These are phyloP conservation scores for Calonectria naviculata DNA, from an alignment of 2,329 filamentous ascomycete genomes.

Conservation along the genomic window DNA sequence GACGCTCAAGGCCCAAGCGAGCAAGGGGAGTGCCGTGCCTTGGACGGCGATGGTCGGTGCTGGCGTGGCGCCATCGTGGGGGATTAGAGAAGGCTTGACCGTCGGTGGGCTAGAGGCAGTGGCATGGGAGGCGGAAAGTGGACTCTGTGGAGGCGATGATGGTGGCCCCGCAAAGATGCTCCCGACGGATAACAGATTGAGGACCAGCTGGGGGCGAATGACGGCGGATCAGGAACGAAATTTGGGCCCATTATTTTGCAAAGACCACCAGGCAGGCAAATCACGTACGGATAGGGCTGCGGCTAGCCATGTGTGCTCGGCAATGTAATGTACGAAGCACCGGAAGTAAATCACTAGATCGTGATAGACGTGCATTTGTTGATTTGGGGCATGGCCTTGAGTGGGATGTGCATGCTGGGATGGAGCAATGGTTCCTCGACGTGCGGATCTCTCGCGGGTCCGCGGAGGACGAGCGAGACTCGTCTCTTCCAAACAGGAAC, in stretches of 20 bases:
- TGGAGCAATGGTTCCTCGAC: neutral
- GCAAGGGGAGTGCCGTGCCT: neutral
- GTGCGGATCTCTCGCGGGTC: neutral
- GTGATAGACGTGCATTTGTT: neutral
- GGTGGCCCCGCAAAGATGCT: slow-evolving; percentile 5
- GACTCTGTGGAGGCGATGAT: slow-evolving; percentile 19
- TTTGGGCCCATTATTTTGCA: neutral
- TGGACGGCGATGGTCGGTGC: neutral
- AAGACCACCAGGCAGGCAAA: neutral
- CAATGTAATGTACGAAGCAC: neutral
- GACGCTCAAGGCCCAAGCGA: neutral
- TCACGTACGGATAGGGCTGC: neutral
- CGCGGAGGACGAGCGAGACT: neutral
- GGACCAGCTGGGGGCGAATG: neutral
- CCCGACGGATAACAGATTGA: slow-evolving; percentile 2
- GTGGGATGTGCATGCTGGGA: neutral
- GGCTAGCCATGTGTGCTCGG: slow-evolving; percentile 4
- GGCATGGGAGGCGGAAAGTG: slow-evolving; percentile 30
- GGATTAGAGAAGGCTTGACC: neutral
- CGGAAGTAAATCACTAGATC: neutral
- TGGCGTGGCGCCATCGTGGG: neutral
- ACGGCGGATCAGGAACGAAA: neutral
- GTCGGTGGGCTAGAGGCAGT: slow-evolving; percentile 14
- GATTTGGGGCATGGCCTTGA: neutral
- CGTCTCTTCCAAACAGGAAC: neutral